Conservation (phyloP, 257 asterid genomes). For the Paulownia fortunei region DNA sequence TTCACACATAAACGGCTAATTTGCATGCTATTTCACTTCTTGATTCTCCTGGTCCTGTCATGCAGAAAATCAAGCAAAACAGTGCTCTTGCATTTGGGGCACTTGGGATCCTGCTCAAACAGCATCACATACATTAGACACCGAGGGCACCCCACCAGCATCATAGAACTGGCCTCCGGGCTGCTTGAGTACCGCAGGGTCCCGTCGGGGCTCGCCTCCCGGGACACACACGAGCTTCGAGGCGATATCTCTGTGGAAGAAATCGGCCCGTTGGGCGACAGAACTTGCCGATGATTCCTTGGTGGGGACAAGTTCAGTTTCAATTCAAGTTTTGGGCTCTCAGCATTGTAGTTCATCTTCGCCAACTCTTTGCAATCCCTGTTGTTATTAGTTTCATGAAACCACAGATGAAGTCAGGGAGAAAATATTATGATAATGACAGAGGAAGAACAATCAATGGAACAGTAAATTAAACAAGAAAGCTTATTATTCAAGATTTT, state of each 20-base stretch:
- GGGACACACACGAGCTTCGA: slow-evolving; percentile 49
- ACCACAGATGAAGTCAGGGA: too few relatives aligned
- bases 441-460: not conserved
- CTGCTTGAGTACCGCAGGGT: too few relatives aligned
- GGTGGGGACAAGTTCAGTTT: slow-evolving; percentile 51
- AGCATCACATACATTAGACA: slow-evolving; percentile 57
- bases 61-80: slow-evolving; percentile 62
- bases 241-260: slow-evolving; percentile 46
- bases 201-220: slow-evolving; percentile 42
- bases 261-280: slow-evolving; percentile 33
- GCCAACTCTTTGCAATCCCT: not conserved
- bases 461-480: slow-evolving; percentile 10
- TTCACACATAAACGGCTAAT: not conserved
- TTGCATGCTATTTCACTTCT: slow-evolving; percentile 26
- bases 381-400: not conserved
- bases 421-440: not conserved
- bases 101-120: slow-evolving; percentile 47
- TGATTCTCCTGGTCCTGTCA: slow-evolving; percentile 36
- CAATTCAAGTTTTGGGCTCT: slow-evolving; percentile 50
- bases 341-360: slow-evolving; percentile 36
- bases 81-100: slow-evolving; percentile 63
- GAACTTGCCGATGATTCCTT: slow-evolving; percentile 20
- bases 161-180: slow-evolving; percentile 41
- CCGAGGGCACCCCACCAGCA: slow-evolving; percentile 53
- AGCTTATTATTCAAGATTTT: slow-evolving; percentile 13